Evolutionary conservation across 2,329 filamentous ascomycete species (phyloP), one percentile per base, ranked within the genome.

Genomic region (Uncinocarpus reesii): DNA sequence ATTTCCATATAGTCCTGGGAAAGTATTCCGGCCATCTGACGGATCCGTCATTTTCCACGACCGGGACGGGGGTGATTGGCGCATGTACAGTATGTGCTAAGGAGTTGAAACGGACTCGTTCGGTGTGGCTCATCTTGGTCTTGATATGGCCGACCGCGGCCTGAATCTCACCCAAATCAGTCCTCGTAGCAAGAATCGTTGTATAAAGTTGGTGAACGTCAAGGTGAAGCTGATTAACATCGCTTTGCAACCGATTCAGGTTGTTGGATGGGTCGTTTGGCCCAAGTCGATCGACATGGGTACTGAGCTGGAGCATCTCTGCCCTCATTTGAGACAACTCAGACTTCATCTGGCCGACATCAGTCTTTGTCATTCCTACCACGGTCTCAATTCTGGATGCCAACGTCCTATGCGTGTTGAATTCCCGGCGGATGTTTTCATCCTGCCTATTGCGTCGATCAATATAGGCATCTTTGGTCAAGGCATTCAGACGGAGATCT

Each of bases 391-490:
- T 66, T 4, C 62, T 60, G 34, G 57, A 59, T 8, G 59, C 62
- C 24, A 65, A 59, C n/a, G 59, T 55, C 26, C 58, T 60, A 43
- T 66, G 58, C 42, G 57, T 54, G 47, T 66, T 61, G 29, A 68
- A 67, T 47, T 68, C 65, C 5, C 64, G 63, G 35, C 63, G 61
- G 28, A 68, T 59, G 36, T 63, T 60, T 8, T 65, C 58, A 51
- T 68, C 65, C 55, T 68, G 64, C 13, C 62, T 60, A 51, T 66
- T 67, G 1, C 65, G 58, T 46, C 65, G 61, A 42, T 67, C 64
- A 38, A 62, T 56, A 55, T 68, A 68, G 21, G 56, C 59, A 41
- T 68, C 64, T 49, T 64, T 65, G 18, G 65, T 67, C 24, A 68
- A 49, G n/a, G 65, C 56, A 21, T 56, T 60, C 11, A 63, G 60